Evolutionary conservation across 2,329 filamentous ascomycete genomes (phyloP), one percentile per base, ranked within the genome.

Genomic region (Aspergillus japonicus): DNA sequence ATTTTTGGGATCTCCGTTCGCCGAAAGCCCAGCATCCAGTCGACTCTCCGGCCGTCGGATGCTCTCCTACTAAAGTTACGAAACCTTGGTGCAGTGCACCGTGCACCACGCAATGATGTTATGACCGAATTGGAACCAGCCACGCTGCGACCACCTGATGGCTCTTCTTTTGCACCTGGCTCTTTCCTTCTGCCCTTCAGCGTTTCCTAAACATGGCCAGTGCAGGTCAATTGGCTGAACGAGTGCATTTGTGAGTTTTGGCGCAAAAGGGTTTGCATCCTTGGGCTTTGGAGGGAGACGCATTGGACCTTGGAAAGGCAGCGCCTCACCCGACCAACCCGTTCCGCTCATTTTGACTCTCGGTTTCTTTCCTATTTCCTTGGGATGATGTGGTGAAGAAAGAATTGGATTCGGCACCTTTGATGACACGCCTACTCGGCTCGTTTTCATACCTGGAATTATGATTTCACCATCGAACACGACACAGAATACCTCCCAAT

Each of bases 11-110:
- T 75, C 73, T 21, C 75, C 76, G 4, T 75, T 77, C 56, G 69
- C 66, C 12, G 71, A 71, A 49, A 73, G 70, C 52, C 70, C 72
- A 31, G 71, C 71, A n/a, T 69, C 72, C 16, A 65, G 67, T 21
- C 75, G 76, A 31, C 65, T 70, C 11, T 64, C 75, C n/a, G 76
- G 75, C n/a, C 76, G 76, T 39, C 75, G 76, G 23, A 78, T 78
- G 76, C 75, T 78, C 57, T 78, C 76, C 21, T 78, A 78, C 59
- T 78, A 67, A 70, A 51, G 23, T 26, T 11, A 54, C 12, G 42
- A 55, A 47, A 10, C 42, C 23, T 29, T 42, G 5, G 33, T 16
- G 19, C n/a, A 29, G 11, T 29, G 8, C 24, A 4, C n/a, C 39
- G 16, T 19, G 35, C 52, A 33, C 39, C 52, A 54, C 53, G 53